These are phyloP conservation scores for Candida sithepensis DNA, from an alignment of 805 yeast species.

Conservation along the genomic window DNA sequence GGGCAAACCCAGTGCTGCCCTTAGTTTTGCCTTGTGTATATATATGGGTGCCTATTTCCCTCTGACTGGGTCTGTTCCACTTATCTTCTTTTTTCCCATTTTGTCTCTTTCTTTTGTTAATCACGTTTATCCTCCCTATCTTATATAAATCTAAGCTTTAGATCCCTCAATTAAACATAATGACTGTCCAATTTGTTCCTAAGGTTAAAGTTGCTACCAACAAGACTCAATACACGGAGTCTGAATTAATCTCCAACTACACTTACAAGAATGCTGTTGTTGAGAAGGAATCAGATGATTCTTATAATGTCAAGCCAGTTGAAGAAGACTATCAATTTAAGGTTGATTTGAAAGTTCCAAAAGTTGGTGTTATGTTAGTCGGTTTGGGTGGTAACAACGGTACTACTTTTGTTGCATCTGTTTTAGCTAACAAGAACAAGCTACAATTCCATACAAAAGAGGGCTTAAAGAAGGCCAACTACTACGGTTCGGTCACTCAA, in stretches of 20 bases:
- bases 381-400: conserved; percentile 98
- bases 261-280: conserved; percentile 76
- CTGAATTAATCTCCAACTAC: conserved; percentile 57
- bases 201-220: conserved; percentile 53
- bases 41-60: conserved; percentile 6
- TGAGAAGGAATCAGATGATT: conserved; percentile 45
- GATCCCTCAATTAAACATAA: conserved; percentile 3
- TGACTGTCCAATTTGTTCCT: conserved; percentile 34
- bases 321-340: conserved; percentile 77
- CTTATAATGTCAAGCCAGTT: conserved; percentile 65
- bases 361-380: conserved; percentile 83
- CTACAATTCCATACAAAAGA: conserved; percentile 77
- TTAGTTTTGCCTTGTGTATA: conserved; percentile 2
- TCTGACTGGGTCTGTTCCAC: neutral
- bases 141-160: neutral
- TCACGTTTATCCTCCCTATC: neutral
- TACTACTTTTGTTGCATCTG: conserved; percentile 81
- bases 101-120: neutral
- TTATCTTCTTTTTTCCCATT: neutral
- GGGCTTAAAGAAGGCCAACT: conserved; percentile 69
- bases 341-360: conserved; percentile 76
- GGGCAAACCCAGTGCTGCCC: too few species aligned
- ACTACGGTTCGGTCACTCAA: conserved; percentile 94
- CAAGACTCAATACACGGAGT: conserved; percentile 47
- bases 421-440: conserved; percentile 79